Percentiles rank a stretch among this genome's conserved stretches.
These are phyloP conservation scores for Diaporthe citriasiana DNA, from an alignment of 2,329 filamentous ascomycete genomes.

Conservation along the genomic window DNA sequence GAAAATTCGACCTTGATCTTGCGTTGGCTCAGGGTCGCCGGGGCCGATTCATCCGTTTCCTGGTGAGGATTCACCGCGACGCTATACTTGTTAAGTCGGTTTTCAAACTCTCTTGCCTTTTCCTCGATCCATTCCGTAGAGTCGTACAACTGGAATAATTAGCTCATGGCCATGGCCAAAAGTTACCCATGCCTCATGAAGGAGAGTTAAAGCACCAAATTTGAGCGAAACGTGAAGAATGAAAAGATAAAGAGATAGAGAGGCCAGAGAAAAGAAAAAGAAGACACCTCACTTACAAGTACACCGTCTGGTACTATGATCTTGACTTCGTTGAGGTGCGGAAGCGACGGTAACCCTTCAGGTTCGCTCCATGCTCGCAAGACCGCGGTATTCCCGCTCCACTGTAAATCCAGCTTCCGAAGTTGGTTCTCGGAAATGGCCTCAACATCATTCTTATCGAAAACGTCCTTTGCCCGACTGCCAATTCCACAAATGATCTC, in stretches of 20 bases:
- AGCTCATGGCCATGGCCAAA: background rate
- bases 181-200: no score
- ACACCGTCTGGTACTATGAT: background rate
- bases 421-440: background rate
- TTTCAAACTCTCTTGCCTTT: background rate
- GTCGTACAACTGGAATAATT: background rate
- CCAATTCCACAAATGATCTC: constrained; percentile 1
- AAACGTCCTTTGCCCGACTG: background rate
- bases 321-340: background rate
- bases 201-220: no score
- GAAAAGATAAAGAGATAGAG: no score
- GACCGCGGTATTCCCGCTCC: background rate
- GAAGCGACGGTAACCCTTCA: constrained; percentile 1
- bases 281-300: background rate
- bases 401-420: background rate
- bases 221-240: no score
- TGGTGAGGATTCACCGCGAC: background rate
- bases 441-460: background rate
- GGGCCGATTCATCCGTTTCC: no score
- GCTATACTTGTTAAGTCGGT: background rate
- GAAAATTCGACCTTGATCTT: background rate
- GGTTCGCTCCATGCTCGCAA: constrained; percentile 18
- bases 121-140: background rate
- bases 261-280: no score
- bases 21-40: background rate